Conservation (phyloP, 345 rosid genomes). For the Atalantia buxifolia region DNA sequence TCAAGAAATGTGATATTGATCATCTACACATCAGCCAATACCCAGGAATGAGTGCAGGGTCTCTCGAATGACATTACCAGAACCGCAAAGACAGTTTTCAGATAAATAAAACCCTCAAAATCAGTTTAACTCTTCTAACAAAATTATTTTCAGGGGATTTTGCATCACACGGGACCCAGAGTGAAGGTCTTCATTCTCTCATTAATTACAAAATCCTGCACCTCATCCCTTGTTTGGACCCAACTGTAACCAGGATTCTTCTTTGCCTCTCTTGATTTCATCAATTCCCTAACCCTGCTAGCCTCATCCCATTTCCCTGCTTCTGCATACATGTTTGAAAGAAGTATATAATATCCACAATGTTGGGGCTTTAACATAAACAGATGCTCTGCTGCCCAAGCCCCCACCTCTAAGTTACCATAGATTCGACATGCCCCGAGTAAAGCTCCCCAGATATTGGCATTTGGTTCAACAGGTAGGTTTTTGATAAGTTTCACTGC, state of each 20-base stretch:
- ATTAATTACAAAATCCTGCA: slow-evolving; percentile 37
- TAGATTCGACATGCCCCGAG: slow-evolving; percentile 50
- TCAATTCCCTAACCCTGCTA: slow-evolving; percentile 34
- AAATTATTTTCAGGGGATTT: slow-evolving; percentile 3
- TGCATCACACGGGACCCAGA: slow-evolving; percentile 8
- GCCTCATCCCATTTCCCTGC: slow-evolving; percentile 58
- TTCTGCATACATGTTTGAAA: slow-evolving; percentile 50
- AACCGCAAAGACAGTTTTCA: not conserved
- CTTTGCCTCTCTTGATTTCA: slow-evolving; percentile 44
- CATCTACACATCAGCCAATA: too few species aligned
- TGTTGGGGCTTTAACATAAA: slow-evolving; percentile 50
- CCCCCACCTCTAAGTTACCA: slow-evolving; percentile 43
- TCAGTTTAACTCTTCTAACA: not conserved
- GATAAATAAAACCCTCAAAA: not conserved
- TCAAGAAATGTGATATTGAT: too few species aligned
- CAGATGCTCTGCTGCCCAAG: slow-evolving; percentile 51
- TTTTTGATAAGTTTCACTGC: slow-evolving; percentile 31
- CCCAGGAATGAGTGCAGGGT: not conserved
- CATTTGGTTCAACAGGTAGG: slow-evolving; percentile 33
- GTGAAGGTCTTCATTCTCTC: slow-evolving; percentile 25
- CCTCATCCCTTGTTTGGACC: slow-evolving; percentile 38
- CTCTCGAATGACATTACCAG: not conserved
- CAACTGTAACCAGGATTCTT: slow-evolving; percentile 56
- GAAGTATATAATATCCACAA: slow-evolving; percentile 43
- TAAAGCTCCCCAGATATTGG: slow-evolving; percentile 52